A percentile compares a stretch with the other conserved stretches of the same genome.
Conservation (phyloP, 148 eudicot species). For the Selenicereus undatus region DNA sequence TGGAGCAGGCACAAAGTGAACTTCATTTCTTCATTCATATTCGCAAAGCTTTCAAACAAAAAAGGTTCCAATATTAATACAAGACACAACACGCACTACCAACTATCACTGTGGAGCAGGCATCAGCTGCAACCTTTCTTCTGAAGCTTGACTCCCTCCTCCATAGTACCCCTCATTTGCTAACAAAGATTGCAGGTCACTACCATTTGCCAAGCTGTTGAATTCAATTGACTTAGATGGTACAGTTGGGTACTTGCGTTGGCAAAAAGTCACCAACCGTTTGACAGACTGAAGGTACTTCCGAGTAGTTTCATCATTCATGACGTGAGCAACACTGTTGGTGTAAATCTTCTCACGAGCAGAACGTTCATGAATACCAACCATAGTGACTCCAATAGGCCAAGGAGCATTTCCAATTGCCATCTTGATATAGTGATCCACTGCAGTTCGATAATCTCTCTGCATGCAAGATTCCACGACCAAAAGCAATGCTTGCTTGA, state of each 20-base stretch:
- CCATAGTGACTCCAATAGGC: conserved; percentile 99
- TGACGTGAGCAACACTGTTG: conserved; percentile 94
- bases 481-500: conserved; percentile 62
- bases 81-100: not conserved
- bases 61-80: not conserved
- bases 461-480: conserved; percentile 72
- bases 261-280: conserved; percentile 89
- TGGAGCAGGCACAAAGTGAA: not conserved
- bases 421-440: conserved; percentile 88
- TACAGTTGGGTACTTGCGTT: conserved; percentile 81
- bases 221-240: conserved; percentile 96
- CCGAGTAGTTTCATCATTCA: conserved; percentile 97
- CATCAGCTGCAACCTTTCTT: conserved; percentile 71
- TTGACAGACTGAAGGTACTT: conserved; percentile 93
- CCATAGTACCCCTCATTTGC: conserved; percentile 51
- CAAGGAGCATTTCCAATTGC: conserved; percentile 99
- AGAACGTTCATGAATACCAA: conserved; percentile 98
- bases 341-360: conserved; percentile 98
- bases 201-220: conserved; percentile 96
- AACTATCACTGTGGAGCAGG: conserved; percentile 58
- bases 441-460: conserved; percentile 89
- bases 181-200: conserved; percentile 73
- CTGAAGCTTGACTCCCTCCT: conserved; percentile 38
- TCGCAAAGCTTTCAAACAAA: not conserved
- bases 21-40: not conserved